Conservation (phyloP, 768 basidiomycete genomes). For the Kwoniella dendrophila region DNA sequence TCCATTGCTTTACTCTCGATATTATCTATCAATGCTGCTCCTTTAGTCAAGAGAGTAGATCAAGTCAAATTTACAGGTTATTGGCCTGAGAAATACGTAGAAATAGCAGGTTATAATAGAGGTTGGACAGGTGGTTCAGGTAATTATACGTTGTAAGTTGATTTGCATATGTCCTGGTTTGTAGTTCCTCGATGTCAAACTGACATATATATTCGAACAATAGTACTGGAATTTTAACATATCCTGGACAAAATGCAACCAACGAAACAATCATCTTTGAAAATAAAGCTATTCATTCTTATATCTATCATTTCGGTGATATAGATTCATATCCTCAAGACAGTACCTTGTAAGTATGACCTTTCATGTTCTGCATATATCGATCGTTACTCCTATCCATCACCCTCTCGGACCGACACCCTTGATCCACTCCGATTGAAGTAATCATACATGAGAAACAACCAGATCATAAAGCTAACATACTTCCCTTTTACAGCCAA, state of each 20-base stretch:
- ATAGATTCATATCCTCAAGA: conserved; percentile 1
- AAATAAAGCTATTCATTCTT: conserved; percentile 4
- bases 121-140: conserved; percentile 6
- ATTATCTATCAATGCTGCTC: background rate
- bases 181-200: background rate
- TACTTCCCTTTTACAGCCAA: background rate
- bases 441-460: too few species aligned
- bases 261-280: conserved; percentile 9
- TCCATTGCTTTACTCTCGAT: background rate
- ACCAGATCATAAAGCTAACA: background rate
- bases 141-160: conserved; percentile 5
- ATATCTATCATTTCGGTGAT: conserved; percentile 3
- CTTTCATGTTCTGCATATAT: background rate
- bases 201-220: background rate
- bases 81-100: conserved; percentile 5
- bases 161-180: background rate
- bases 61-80: conserved; percentile 6
- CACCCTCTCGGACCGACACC: background rate
- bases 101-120: conserved; percentile 9
- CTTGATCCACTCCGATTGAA: background rate
- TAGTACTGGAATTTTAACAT: conserved; percentile 7
- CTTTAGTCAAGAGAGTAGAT: background rate
- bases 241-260: conserved; percentile 1
- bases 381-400: background rate
- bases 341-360: conserved; percentile 6